Evolutionary conservation across 2,329 filamentous ascomycete species (phyloP).

Genomic region (Talaromyces sp.): DNA sequence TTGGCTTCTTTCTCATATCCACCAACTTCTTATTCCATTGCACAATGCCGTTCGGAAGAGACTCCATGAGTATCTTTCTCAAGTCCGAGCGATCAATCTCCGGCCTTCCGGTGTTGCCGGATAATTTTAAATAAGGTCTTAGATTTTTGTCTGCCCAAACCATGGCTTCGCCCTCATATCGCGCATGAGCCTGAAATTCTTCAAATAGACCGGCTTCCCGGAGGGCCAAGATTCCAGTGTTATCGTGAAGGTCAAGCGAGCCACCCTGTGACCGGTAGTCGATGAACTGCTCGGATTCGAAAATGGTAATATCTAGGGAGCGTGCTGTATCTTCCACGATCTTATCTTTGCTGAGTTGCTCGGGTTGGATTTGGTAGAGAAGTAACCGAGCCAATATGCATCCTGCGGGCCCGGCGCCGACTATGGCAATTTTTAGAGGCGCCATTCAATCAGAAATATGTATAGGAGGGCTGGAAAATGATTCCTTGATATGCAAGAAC

Average conservation of each 20-base stretch:
- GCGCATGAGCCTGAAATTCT: slow-evolving; percentile 18
- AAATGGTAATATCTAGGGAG: slow-evolving; percentile 13
- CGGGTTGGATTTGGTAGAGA: background rate
- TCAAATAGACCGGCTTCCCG: slow-evolving; percentile 18
- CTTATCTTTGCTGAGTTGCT: background rate
- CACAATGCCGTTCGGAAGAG: slow-evolving; percentile 16
- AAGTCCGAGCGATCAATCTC: slow-evolving; percentile 22
- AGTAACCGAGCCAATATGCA: slow-evolving; percentile 11
- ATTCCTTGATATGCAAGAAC: background rate
- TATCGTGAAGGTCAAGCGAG: slow-evolving; percentile 21
- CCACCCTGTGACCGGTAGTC: slow-evolving; percentile 19
- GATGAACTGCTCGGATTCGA: slow-evolving; percentile 25
- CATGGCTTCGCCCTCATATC: slow-evolving; percentile 16
- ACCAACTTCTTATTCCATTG: slow-evolving; percentile 20
- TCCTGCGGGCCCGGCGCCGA: slow-evolving; percentile 16
- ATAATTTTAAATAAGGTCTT: slow-evolving; percentile 9
- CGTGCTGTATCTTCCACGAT: slow-evolving; percentile 5
- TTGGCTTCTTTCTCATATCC: slow-evolving; percentile 4
- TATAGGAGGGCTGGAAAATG: background rate
- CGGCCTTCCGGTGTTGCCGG: slow-evolving; percentile 13
- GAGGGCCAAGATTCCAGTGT: slow-evolving; percentile 19
- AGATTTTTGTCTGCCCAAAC: slow-evolving; percentile 15
- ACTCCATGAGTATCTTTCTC: slow-evolving; percentile 17
- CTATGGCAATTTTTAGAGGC: slow-evolving; percentile 15
- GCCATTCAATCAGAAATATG: background rate